These are phyloP conservation scores for Emericellopsis atlantica DNA, from an alignment of 2,329 filamentous ascomycete species.

Conservation along the genomic window DNA sequence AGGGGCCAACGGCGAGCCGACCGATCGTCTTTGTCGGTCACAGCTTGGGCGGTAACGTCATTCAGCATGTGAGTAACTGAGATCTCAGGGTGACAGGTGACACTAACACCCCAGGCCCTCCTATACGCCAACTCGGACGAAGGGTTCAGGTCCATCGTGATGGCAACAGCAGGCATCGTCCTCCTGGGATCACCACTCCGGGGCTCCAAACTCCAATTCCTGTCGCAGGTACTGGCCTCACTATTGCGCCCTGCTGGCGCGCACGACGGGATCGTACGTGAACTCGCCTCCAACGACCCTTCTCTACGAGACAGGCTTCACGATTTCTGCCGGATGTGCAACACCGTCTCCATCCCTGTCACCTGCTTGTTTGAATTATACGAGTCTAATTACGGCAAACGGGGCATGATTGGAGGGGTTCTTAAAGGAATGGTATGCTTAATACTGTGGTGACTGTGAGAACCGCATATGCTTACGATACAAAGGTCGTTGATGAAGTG, in stretches of 20 bases:
- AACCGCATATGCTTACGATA: not conserved
- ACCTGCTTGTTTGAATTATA: not conserved
- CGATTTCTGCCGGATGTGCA: not conserved
- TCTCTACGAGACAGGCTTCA: not conserved
- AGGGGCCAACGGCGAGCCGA: not conserved
- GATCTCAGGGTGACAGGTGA: too few relatives aligned
- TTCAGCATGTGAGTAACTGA: too few relatives aligned
- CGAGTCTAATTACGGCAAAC: not conserved
- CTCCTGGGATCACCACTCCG: not conserved
- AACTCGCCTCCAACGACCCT: not conserved
- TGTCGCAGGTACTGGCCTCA: too few relatives aligned
- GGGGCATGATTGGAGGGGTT: not conserved
- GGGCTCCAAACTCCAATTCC: too few relatives aligned
- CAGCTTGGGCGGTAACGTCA: not conserved
- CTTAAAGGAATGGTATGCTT: not conserved
- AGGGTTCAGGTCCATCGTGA: not conserved
- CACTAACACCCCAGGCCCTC: not conserved
- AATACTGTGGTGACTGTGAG: not conserved
- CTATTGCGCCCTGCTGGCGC: not conserved
- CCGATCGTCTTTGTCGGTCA: constrained; percentile 1
- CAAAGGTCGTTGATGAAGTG: too few relatives aligned
- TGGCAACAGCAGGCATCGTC: not conserved
- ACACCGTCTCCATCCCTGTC: not conserved
- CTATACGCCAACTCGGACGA: not conserved
- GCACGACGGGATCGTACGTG: not conserved